Percentiles rank a stretch among this genome's conserved stretches.
Evolutionary conservation across 139 green algal genomes (phyloP).

Genomic region (Protoeuglena noctilucae): DNA sequence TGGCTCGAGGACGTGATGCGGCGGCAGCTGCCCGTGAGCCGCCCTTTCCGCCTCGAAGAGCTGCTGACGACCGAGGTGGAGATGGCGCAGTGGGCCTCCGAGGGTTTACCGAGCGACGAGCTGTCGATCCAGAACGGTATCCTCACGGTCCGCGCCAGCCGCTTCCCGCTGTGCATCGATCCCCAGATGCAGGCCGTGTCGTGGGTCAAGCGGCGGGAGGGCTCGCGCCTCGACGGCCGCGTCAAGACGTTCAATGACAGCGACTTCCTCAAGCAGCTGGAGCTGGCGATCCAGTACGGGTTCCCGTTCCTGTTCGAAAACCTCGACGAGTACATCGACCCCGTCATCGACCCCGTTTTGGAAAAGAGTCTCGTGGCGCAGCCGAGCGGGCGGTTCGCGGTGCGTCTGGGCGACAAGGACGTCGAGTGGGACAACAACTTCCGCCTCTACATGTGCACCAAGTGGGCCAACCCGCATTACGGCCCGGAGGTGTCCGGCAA

Average conservation of each 20-base stretch:
- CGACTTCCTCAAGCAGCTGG: constrained; percentile 83
- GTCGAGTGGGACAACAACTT: constrained; percentile 48
- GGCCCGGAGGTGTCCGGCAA: constrained; percentile 47
- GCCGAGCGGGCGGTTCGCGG: constrained; percentile 25
- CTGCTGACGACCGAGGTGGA: constrained; percentile 63
- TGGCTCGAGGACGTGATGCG: constrained; percentile 48
- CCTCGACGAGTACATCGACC: constrained; percentile 80
- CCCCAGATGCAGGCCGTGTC: constrained; percentile 50
- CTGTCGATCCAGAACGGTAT: constrained; percentile 74
- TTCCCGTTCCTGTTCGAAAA: constrained; percentile 81
- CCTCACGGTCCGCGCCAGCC: constrained; percentile 43
- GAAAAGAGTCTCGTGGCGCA: constrained; percentile 52
- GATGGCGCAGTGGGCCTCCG: constrained; percentile 39
- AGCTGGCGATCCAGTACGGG: constrained; percentile 78
- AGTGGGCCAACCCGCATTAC: constrained; percentile 45
- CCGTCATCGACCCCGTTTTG: constrained; percentile 72
- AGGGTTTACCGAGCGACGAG: constrained; percentile 63
- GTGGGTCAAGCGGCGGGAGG: constrained; percentile 74
- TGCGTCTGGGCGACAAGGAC: constrained; percentile 69
- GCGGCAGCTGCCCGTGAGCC: constrained; percentile 37
- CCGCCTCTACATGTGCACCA: constrained; percentile 41
- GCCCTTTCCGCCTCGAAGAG: constrained; percentile 50
- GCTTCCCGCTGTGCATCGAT: constrained; percentile 72
- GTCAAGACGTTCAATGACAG: constrained; percentile 74
- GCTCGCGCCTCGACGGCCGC: constrained; percentile 58